Conservation (phyloP, 495 filamentous ascomycete species). For the Cercophora scortea region DNA sequence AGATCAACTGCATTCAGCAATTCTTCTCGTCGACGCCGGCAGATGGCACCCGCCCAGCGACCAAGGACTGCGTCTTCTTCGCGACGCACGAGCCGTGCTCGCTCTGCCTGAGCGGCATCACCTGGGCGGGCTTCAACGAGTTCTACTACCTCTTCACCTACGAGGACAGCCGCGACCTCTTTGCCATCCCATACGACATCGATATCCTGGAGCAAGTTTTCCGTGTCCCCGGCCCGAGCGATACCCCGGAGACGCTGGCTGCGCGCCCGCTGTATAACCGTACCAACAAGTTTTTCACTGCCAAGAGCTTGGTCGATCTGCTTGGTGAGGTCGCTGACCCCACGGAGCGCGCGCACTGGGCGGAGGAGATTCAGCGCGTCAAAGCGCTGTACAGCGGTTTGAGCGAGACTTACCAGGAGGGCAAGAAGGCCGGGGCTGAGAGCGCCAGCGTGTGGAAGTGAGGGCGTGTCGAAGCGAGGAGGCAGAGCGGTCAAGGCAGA, state of each 20-base stretch:
- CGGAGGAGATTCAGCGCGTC: constrained; percentile 22
- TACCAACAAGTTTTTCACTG: constrained; percentile 32
- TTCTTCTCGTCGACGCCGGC: constrained; percentile 22
- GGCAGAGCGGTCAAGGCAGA: too few species aligned
- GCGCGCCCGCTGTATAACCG: constrained; percentile 29
- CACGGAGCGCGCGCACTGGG: constrained; percentile 13
- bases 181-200: constrained; percentile 34
- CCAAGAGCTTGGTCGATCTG: constrained; percentile 27
- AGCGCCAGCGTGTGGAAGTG: constrained; percentile 36
- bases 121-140: constrained; percentile 37
- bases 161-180: constrained; percentile 33
- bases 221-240: constrained; percentile 20
- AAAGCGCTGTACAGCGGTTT: constrained; percentile 28
- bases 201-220: constrained; percentile 35
- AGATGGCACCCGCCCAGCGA: constrained; percentile 12
- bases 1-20: constrained; percentile 39
- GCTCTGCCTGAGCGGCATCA: constrained; percentile 32
- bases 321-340: constrained; percentile 18
- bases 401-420: constrained; percentile 30
- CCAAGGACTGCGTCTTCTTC: constrained; percentile 33
- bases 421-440: constrained; percentile 21
- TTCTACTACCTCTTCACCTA: constrained; percentile 39
- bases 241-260: constrained; percentile 14
- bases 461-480: not conserved
- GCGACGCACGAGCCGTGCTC: constrained; percentile 37